Conservation (phyloP, 2,329 filamentous ascomycete genomes). For the Endocalyx cinctus region DNA sequence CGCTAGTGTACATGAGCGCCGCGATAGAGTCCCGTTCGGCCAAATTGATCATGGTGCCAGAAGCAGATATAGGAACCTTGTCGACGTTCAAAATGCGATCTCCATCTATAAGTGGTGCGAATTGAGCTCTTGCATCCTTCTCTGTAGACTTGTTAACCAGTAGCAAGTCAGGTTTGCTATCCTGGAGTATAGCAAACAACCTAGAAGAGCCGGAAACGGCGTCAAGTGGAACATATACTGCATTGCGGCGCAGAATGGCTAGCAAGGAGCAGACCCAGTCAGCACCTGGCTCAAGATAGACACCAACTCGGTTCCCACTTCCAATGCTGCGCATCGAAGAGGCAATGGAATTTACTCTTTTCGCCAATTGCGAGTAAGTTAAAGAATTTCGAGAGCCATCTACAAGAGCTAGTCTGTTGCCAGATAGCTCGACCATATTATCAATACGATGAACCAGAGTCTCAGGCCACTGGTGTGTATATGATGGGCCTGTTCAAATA, state of each 20-base stretch:
- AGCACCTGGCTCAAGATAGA: slow-evolving; percentile 32
- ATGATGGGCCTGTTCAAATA: background rate
- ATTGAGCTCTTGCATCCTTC: slow-evolving; percentile 7
- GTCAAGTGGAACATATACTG: slow-evolving; percentile 38
- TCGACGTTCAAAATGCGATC: slow-evolving; percentile 4
- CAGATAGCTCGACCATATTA: background rate
- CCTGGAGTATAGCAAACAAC: slow-evolving; percentile 24
- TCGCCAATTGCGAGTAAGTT: too few species aligned
- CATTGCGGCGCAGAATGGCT: slow-evolving; percentile 35
- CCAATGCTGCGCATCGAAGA: too few species aligned
- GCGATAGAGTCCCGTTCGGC: slow-evolving; percentile 4
- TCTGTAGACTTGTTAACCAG: slow-evolving; percentile 9
- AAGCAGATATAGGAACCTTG: slow-evolving; percentile 2
- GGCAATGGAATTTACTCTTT: slow-evolving; percentile 4
- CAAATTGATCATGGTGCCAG: background rate
- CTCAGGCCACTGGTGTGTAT: background rate
- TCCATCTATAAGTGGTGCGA: slow-evolving; percentile 9
- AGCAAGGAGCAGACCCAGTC: slow-evolving; percentile 35
- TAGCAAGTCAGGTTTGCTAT: slow-evolving; percentile 23
- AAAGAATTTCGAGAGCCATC: too few species aligned
- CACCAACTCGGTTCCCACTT: slow-evolving; percentile 30
- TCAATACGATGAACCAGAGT: slow-evolving; percentile 1
- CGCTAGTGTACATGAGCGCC: slow-evolving; percentile 10
- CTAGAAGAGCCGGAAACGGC: slow-evolving; percentile 19
- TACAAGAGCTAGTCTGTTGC: background rate